These are phyloP conservation scores for Mitosporidium daphniae DNA, from an alignment of 371 early-diverging fungal genomes.

Conservation along the genomic window DNA sequence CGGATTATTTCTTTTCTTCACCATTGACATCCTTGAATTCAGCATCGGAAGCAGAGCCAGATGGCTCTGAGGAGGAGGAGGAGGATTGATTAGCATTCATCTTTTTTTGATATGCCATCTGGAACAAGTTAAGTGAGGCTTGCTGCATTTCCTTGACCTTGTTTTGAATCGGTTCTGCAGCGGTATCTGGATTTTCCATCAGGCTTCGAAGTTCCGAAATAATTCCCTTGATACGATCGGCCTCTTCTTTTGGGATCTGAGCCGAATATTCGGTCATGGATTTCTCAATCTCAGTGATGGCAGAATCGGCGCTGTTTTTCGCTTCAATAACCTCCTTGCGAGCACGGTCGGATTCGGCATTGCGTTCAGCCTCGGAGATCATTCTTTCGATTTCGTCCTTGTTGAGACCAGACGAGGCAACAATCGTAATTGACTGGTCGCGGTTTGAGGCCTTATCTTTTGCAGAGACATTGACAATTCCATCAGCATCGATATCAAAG, in stretches of 20 bases:
- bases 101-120: slow-evolving; percentile 49
- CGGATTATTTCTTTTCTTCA: too few species aligned
- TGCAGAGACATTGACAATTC: slow-evolving; percentile 88
- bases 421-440: slow-evolving; percentile 74
- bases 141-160: slow-evolving; percentile 42
- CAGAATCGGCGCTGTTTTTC: slow-evolving; percentile 52
- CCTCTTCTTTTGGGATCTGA: slow-evolving; percentile 38
- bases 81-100: not conserved
- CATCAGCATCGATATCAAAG: slow-evolving; percentile 95
- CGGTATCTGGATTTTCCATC: slow-evolving; percentile 7
- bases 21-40: too few species aligned
- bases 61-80: not conserved
- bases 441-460: slow-evolving; percentile 77
- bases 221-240: slow-evolving; percentile 3
- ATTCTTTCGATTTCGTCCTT: slow-evolving; percentile 78
- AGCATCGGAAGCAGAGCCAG: too few species aligned
- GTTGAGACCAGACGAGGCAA: slow-evolving; percentile 74
- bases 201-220: not conserved
- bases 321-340: slow-evolving; percentile 67
- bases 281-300: slow-evolving; percentile 60
- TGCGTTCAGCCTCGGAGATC: slow-evolving; percentile 56
- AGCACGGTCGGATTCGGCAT: slow-evolving; percentile 52
- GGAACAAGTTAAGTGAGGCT: slow-evolving; percentile 54
- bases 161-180: slow-evolving; percentile 26
- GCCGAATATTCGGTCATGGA: slow-evolving; percentile 64